Base-by-base conservation (phyloP, 805 yeast genomes). In the Metschnikowia lunata region DNA sequence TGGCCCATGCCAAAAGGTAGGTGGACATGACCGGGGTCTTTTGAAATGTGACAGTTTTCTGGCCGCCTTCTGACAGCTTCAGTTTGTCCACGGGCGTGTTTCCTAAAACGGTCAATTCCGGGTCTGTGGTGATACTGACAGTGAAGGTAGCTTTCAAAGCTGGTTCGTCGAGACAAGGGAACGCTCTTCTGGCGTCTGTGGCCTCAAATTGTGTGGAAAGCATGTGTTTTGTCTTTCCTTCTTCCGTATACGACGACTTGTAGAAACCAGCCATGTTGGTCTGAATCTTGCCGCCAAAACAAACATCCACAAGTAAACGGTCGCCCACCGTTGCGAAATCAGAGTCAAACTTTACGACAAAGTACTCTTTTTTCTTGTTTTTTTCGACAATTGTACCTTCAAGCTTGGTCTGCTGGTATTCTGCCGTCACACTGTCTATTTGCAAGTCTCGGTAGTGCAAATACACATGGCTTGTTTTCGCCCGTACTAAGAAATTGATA, bases 81-180 rank as follows among this genome's bases (percentile, higher is more conserved):
- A 36, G 66, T 52, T 15, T 44, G 47, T 29, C 57, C 39, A 50
- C 59, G 43, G 82, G 82, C 69, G 72, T 76, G 55, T 78, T 78
- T 12, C 78, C 68, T 44, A 78, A 62, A 0, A 66, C 77, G 52
- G 67, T 59, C 59, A 69, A 60, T 4, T 61, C 56, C 3, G 54
- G 47, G 26, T 59, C 59, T 4, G 69, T 58, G 1, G 69, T 54
- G 34, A 72, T 36, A 26, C 62, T 67, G 29, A 85, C 74, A 29
- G 65, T 59, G 59, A 85, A 76, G 3, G 79, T 73, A 14, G 84
- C 82, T 61, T 76, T 78, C 39, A 74, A 58, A 42, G 67, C 70
- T 2, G 83, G 83, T 56, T 78, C 82, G 55, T 78, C 83, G 44
- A 75, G 60, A 56, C 80, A 77, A 8, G 83, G 83, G 56, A 78